A percentile compares a stretch with the other conserved stretches of the same genome.
phyloP scores from a whole-genome alignment of 1,284 basidiomycete genomes.

The Meira miltonrushii region DNA sequence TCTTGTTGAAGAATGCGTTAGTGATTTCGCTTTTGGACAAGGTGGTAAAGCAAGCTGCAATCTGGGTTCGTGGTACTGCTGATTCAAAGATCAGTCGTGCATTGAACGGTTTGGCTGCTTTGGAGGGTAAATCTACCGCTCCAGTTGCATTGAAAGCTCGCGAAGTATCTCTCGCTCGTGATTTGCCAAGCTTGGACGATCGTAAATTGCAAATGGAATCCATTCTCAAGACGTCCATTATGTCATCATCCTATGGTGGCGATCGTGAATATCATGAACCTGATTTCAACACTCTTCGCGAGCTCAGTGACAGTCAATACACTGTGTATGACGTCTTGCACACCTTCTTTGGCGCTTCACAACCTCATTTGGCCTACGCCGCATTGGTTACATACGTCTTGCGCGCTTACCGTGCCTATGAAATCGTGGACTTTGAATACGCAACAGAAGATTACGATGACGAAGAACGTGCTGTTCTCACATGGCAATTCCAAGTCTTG shows the following conservation, averaged over 20 bases:
- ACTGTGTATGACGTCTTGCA: constrained; percentile 96
- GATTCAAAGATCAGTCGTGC: constrained; percentile 18
- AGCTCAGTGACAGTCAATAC: constrained; percentile 91
- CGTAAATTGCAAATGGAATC: constrained; percentile 88
- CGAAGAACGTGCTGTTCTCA: constrained; percentile 55
- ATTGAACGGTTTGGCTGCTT: constrained; percentile 62
- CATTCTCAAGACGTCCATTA: constrained; percentile 81
- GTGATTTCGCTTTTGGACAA: constrained; percentile 78
- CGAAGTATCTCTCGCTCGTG: constrained; percentile 90
- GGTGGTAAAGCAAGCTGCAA: constrained; percentile 38
- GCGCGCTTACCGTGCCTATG: constrained; percentile 92
- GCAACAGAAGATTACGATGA: constrained; percentile 65
- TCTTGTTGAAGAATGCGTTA: constrained; percentile 84
- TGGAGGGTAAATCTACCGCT: constrained; percentile 59
- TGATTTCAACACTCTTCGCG: constrained; percentile 77
- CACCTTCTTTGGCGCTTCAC: constrained; percentile 71
- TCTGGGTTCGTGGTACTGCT: constrained; percentile 18
- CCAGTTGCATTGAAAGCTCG: constrained; percentile 78
- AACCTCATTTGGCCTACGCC: constrained; percentile 73
- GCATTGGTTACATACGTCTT: constrained; percentile 94
- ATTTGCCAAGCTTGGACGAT: constrained; percentile 95
- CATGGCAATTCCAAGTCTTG: constrained; percentile 56
- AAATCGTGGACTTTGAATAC: constrained; percentile 83
- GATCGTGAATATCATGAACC: constrained; percentile 63
- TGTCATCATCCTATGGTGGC: constrained; percentile 74